These are phyloP conservation scores for Rubus parviflorus DNA, from an alignment of 306 rosid species.

Conservation along the genomic window DNA sequence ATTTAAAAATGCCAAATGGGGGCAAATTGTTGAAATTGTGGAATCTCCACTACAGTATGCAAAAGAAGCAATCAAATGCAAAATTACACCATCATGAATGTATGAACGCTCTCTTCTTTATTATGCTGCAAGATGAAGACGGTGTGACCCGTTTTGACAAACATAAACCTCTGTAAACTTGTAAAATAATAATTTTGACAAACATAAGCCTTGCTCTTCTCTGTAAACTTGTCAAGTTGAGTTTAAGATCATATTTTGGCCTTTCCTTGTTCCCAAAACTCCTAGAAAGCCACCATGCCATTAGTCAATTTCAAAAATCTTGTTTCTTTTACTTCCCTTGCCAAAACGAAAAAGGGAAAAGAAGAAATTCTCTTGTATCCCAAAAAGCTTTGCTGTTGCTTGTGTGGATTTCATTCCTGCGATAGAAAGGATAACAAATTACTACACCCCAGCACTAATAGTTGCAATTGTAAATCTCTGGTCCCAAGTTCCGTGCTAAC, in stretches of 20 bases:
- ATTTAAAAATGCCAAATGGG: neutral
- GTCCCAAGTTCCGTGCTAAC: neutral
- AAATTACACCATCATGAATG: neutral
- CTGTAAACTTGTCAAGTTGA: neutral
- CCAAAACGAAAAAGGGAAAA: neutral
- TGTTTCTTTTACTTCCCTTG: neutral
- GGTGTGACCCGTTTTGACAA: neutral
- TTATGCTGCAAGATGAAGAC: neutral
- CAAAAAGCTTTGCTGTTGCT: neutral
- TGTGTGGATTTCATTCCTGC: neutral
- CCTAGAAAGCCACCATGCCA: neutral
- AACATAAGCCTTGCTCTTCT: neutral
- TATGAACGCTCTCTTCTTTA: neutral
- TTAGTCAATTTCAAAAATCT: neutral
- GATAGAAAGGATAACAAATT: neutral
- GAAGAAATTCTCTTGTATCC: neutral
- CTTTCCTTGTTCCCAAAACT: neutral
- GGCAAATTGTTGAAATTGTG: neutral
- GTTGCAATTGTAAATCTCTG: too few relatives aligned
- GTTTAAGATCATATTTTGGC: neutral
- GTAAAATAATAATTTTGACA: neutral
- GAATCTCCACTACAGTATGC: too few relatives aligned
- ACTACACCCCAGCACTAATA: neutral
- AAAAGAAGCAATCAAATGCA: too few relatives aligned
- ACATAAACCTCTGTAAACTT: neutral